phyloP scores from a whole-genome alignment of 129 eudicot species.

The Saposhnikovia divaricata region DNA sequence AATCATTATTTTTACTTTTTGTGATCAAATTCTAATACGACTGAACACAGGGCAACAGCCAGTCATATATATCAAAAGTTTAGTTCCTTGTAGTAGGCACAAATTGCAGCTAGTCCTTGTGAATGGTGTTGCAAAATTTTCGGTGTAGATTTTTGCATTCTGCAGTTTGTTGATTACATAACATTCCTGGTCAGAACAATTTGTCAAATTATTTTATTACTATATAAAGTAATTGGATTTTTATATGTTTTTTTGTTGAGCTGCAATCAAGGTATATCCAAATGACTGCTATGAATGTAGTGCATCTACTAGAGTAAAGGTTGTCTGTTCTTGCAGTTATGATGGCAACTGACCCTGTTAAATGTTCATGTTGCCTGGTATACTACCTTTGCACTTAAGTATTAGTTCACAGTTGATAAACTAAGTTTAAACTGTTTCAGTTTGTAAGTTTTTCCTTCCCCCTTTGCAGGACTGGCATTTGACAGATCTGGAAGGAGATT shows the following conservation, averaged over 20 bases:
- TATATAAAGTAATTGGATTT: no score
- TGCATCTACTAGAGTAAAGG: no score
- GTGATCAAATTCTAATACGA: background rate
- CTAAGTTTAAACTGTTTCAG: background rate
- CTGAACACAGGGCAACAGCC: background rate
- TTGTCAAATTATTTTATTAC: background rate
- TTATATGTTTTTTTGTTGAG: no score
- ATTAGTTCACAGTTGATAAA: background rate
- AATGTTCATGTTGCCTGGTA: no score
- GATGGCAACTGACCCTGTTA: no score
- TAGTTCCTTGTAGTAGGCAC: background rate
- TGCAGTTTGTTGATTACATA: background rate
- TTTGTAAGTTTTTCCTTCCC: background rate
- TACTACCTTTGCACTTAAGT: background rate
- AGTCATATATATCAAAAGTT: background rate
- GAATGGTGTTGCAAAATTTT: no score
- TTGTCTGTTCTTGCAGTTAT: no score
- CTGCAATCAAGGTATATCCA: no score
- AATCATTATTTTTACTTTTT: background rate
- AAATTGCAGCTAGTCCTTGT: no score
- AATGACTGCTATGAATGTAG: no score
- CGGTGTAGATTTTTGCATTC: background rate
- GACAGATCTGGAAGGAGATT: constrained; percentile 90
- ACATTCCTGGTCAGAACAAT: no score
- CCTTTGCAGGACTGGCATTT: constrained; percentile 76